Base-by-base conservation (phyloP, 208 protist species). In the Blechomonas ayalai region DNA sequence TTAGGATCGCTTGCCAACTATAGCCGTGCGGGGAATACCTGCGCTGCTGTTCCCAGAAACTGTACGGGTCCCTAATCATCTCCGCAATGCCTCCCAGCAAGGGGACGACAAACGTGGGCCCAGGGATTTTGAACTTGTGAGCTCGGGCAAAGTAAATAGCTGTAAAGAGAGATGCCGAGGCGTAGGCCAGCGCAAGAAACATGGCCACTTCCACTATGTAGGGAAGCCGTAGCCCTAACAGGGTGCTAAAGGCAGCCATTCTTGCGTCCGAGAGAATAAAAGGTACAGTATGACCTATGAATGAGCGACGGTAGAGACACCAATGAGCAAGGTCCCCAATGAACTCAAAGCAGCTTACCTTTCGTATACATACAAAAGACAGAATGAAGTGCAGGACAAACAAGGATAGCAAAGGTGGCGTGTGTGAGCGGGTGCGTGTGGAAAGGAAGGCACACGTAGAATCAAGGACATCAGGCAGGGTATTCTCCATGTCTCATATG, bases 11-110 rank as follows among this genome's bases (percentile, higher is more conserved):
- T 20, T 65, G 31, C 77, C 77, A 91, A 59, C 82, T 87, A 74
- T 87, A 87, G 25, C 82, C 75, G 59, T 65, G 59, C n/a, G 77
- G 71, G 38, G 44, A 49, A 57, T 78, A 91, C 32, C 56, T 65
- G 49, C 78, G 73, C 60, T 87, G 82, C 25, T 65, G 69, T 58
- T 91, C 77, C 82, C 82, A 91, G 61, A 91, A 87, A 12, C 23
- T 49, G 56, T 74, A 91, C 22, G 74, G 82, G 36, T 91, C 77
- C 52, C 64, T 70, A 41, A 87, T 84, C 82, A 91, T 87, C 9
- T 68, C 58, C 22, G 82, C 47, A 10, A 87, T 47, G n/a, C 82
- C 78, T 20, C 81, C 76, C 8, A 90, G 4, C 29, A 90, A 19
- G 0, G 81, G 81, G 6, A 61, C 67, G 13, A 74, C 66, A 32